These are phyloP conservation scores for Raffaelea arxii DNA, from an alignment of 2,329 filamentous ascomycete species.

Conservation along the genomic window DNA sequence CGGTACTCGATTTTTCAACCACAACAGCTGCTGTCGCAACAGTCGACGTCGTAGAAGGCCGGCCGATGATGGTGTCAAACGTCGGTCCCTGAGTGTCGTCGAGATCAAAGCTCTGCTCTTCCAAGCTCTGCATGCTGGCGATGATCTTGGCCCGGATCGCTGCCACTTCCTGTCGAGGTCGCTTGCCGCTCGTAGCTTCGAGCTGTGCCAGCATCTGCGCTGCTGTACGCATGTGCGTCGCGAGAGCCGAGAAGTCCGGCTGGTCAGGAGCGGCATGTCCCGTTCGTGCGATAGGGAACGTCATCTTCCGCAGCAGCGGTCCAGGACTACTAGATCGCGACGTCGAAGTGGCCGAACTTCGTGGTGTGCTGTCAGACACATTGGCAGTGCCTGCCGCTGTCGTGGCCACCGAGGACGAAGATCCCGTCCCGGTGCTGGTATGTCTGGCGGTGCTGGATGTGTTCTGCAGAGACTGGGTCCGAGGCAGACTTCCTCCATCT, in stretches of 20 bases:
- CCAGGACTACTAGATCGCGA: slow-evolving; percentile 60
- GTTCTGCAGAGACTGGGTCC: slow-evolving; percentile 1
- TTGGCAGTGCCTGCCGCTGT: slow-evolving; percentile 46
- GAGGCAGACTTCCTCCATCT: slow-evolving; percentile 4
- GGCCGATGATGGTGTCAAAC: slow-evolving; percentile 75
- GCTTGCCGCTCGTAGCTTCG: slow-evolving; percentile 69
- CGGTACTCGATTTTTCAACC: slow-evolving; percentile 14
- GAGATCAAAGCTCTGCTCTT: slow-evolving; percentile 73
- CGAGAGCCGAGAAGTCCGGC: slow-evolving; percentile 71
- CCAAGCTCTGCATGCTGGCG: slow-evolving; percentile 78
- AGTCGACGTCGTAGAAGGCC: slow-evolving; percentile 47
- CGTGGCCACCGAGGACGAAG: slow-evolving; percentile 46
- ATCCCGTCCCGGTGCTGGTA: slow-evolving; percentile 3
- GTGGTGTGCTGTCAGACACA: slow-evolving; percentile 54
- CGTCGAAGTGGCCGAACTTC: slow-evolving; percentile 57
- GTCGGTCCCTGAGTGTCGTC: slow-evolving; percentile 65
- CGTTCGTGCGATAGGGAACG: slow-evolving; percentile 44
- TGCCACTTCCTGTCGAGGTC: slow-evolving; percentile 70
- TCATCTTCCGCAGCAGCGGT: slow-evolving; percentile 45
- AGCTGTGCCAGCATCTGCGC: slow-evolving; percentile 81
- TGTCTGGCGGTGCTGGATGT: slow-evolving; percentile 6
- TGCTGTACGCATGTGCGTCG: slow-evolving; percentile 79
- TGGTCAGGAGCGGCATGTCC: slow-evolving; percentile 46
- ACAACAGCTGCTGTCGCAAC: slow-evolving; percentile 23
- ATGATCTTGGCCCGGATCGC: slow-evolving; percentile 81